These are phyloP conservation scores for Zymoseptoria pseudotritici DNA, from an alignment of 2,329 filamentous ascomycete genomes.

Conservation along the genomic window DNA sequence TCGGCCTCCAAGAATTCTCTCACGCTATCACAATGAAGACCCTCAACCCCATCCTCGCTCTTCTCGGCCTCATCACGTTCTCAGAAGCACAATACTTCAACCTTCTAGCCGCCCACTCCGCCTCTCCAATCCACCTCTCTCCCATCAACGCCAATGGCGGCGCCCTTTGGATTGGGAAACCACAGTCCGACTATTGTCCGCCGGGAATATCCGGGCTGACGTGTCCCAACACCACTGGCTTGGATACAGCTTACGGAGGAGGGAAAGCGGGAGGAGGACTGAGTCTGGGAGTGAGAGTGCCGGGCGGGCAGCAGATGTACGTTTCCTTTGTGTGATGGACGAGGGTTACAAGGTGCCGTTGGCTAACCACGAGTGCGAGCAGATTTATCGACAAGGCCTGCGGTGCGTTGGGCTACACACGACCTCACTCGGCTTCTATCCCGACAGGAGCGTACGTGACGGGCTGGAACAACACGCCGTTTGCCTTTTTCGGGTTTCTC, in stretches of 20 bases:
- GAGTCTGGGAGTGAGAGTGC: slow-evolving; percentile 21
- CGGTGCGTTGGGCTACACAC: slow-evolving; percentile 26
- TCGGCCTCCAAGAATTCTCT: no score
- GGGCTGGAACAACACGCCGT: slow-evolving; percentile 19
- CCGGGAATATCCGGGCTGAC: slow-evolving; percentile 5
- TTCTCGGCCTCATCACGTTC: slow-evolving; percentile 11
- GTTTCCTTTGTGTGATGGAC: slow-evolving; percentile 7
- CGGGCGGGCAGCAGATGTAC: slow-evolving; percentile 27
- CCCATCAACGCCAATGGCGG: slow-evolving; percentile 14
- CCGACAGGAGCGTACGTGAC: slow-evolving; percentile 20
- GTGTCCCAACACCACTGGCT: slow-evolving; percentile 19
- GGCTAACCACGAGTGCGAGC: background rate
- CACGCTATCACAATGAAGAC: slow-evolving; percentile 19
- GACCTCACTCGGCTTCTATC: slow-evolving; percentile 20
- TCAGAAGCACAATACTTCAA: slow-evolving; percentile 21
- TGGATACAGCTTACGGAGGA: background rate
- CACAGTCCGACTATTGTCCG: slow-evolving; percentile 26
- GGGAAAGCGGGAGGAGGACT: slow-evolving; percentile 2
- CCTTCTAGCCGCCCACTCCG: slow-evolving; percentile 21
- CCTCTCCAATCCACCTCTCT: slow-evolving; percentile 22
- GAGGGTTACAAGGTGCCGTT: background rate
- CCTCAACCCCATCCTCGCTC: slow-evolving; percentile 10
- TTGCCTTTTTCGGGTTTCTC: slow-evolving; percentile 13
- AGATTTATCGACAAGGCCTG: slow-evolving; percentile 25
- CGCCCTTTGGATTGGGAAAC: slow-evolving; percentile 25